These are phyloP conservation scores for Colletotrichum horii DNA, from an alignment of 2,329 filamentous ascomycete species.

Conservation along the genomic window DNA sequence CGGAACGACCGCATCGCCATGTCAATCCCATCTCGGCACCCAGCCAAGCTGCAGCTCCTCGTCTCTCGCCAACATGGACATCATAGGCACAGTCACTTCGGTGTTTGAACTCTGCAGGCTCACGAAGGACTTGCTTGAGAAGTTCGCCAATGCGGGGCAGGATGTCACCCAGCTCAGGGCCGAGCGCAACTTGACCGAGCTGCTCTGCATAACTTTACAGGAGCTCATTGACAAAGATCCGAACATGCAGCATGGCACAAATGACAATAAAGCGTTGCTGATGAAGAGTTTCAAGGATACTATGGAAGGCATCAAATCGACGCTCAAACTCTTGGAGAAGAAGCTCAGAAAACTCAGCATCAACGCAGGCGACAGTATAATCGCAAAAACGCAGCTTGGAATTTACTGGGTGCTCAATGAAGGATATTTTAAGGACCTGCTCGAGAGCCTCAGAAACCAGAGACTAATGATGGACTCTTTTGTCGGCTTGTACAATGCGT, in stretches of 20 bases:
- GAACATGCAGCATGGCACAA: neutral
- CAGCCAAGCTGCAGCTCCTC: neutral
- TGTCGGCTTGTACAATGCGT: neutral
- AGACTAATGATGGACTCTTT: neutral
- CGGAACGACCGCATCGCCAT: neutral
- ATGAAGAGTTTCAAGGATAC: neutral
- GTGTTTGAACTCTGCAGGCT: slow-evolving; percentile 1
- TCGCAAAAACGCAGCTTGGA: neutral
- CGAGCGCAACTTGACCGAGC: neutral
- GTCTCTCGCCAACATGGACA: neutral
- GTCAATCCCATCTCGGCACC: neutral
- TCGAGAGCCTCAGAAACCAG: neutral
- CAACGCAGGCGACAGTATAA: neutral
- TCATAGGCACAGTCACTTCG: neutral
- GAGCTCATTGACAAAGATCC: neutral
- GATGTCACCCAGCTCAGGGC: neutral
- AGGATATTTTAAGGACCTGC: neutral
- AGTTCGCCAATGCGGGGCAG: neutral
- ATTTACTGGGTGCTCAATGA: neutral
- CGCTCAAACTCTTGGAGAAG: neutral
- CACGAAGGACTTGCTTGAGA: neutral
- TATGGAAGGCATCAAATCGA: neutral
- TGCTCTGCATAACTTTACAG: neutral
- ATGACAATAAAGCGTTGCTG: too few species aligned
- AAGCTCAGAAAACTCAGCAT: neutral